These are phyloP conservation scores for Lactarius psammicola DNA, from an alignment of 768 basidiomycete species.

Conservation along the genomic window DNA sequence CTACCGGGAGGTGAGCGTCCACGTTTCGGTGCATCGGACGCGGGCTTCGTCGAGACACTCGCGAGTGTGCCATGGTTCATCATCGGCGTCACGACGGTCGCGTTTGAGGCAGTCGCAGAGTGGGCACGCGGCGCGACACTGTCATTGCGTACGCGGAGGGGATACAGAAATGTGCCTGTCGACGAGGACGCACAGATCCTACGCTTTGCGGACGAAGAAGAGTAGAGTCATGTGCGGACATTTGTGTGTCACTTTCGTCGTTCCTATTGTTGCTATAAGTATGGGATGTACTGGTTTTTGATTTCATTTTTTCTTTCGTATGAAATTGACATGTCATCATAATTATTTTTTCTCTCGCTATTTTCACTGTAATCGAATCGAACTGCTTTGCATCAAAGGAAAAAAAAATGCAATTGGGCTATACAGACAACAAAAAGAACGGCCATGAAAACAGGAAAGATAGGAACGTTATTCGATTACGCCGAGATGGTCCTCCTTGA, in stretches of 20 bases:
- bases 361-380: not conserved
- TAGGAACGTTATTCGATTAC: constrained; percentile 63
- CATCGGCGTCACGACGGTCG: constrained; percentile 72
- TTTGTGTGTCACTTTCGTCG: not conserved
- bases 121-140: constrained; percentile 41
- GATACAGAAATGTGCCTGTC: constrained; percentile 69
- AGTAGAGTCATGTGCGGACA: not conserved
- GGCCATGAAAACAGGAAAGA: not conserved
- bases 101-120: constrained; percentile 61
- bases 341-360: not conserved
- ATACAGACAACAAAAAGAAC: constrained; percentile 11
- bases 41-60: constrained; percentile 62
- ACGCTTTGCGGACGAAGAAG: constrained; percentile 77
- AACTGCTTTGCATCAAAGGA: constrained; percentile 2
- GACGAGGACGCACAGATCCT: constrained; percentile 89
- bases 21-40: constrained; percentile 40
- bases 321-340: not conserved
- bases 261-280: not conserved
- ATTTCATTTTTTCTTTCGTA: not conserved
- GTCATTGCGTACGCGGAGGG: constrained; percentile 51
- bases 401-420: not conserved
- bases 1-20: constrained; percentile 53
- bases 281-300: constrained; percentile 8
- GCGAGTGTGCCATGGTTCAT: constrained; percentile 91
- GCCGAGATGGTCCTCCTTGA: constrained; percentile 97